Percentiles rank a stretch among this genome's conserved stretches.
Evolutionary conservation across 345 rosid species (phyloP).

Genomic region (Pugionium cornutum): DNA sequence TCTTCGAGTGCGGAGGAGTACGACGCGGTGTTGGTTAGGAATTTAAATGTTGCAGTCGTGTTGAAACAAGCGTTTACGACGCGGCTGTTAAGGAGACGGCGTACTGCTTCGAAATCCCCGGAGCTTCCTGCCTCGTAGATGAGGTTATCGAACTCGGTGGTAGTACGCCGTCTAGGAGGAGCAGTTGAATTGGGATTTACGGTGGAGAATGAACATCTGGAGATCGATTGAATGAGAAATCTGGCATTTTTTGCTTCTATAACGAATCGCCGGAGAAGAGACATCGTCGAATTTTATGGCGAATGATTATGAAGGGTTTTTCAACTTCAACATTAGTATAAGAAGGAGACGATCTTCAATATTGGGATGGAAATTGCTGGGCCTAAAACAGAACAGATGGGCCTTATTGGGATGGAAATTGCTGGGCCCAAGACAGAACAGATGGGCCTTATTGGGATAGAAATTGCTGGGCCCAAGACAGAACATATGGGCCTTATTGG

Average conservation of each 20-base stretch:
- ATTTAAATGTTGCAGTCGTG: constrained; percentile 65
- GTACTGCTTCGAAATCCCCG: constrained; percentile 55
- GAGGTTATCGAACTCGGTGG: constrained; percentile 59
- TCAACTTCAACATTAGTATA: not conserved
- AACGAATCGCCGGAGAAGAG: constrained; percentile 37
- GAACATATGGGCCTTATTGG: no score
- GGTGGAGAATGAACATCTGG: constrained; percentile 33
- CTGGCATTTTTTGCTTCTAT: constrained; percentile 18
- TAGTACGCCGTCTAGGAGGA: constrained; percentile 47
- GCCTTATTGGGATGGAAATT: no score
- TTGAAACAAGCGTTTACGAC: constrained; percentile 54
- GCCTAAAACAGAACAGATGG: not conserved
- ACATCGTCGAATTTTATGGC: constrained; percentile 21
- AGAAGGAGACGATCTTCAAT: not conserved
- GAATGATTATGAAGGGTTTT: constrained; percentile 1
- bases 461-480: no score
- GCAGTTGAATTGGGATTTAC: constrained; percentile 10
- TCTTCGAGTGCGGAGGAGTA: constrained; percentile 49
- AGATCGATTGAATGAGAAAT: constrained; percentile 19
- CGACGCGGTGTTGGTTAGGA: constrained; percentile 49
- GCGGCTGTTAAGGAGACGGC: constrained; percentile 63
- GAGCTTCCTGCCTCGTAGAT: constrained; percentile 50
- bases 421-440: no score
- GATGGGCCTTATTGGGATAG: no score
- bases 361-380: no score